phyloP scores from a whole-genome alignment of 2,329 filamentous ascomycete species.

The Thermothelomyces thermophilus region DNA sequence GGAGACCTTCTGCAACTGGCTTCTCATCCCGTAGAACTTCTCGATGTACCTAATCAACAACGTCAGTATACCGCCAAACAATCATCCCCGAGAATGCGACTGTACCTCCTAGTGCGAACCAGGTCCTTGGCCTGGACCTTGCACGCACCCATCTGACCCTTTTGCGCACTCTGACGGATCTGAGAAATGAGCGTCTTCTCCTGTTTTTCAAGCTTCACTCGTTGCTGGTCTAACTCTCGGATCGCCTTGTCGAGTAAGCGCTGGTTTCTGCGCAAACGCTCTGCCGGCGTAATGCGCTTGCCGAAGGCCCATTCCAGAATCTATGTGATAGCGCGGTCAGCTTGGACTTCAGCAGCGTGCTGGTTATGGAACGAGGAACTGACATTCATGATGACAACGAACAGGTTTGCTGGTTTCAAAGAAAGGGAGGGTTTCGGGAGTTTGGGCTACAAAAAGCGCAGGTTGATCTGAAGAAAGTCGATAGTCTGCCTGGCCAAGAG shows the following conservation, averaged over 20 bases:
- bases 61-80: neutral
- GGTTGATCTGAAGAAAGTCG: neutral
- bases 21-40: conserved; percentile 98
- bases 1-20: conserved; percentile 92
- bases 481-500: neutral
- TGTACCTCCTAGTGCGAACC: conserved; percentile 77
- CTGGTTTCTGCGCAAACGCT: conserved; percentile 89
- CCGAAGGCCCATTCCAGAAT: conserved; percentile 99
- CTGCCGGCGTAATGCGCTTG: conserved; percentile 96
- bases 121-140: conserved; percentile 98
- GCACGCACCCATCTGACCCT: conserved; percentile 95
- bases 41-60: conserved; percentile 68
- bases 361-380: conserved; percentile 9
- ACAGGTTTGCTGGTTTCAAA: neutral
- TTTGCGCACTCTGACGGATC: conserved; percentile 98
- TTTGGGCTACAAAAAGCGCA: neutral
- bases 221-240: conserved; percentile 88
- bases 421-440: neutral
- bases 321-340: conserved; percentile 40
- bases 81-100: neutral
- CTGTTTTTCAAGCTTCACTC: conserved; percentile 94
- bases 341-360: conserved; percentile 12
- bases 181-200: conserved; percentile 95
- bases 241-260: conserved; percentile 95
- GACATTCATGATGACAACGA: conserved; percentile 50